Evolutionary conservation across 345 rosid genomes (phyloP).

Genomic region (Heritiera littoralis): DNA sequence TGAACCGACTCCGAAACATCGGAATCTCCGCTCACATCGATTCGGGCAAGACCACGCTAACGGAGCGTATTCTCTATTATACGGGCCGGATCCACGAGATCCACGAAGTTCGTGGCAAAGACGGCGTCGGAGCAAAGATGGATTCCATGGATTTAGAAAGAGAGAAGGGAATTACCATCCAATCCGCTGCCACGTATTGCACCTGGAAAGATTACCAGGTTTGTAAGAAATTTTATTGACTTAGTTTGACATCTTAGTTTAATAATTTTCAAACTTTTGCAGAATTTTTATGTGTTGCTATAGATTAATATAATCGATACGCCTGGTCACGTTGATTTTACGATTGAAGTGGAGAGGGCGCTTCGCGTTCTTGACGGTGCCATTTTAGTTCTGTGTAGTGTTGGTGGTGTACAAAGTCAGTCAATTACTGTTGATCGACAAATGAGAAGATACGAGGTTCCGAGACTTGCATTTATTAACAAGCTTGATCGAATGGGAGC

Average conservation of each 20-base stretch:
- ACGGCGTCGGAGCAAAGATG: conserved; percentile 99
- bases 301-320: conserved; percentile 96
- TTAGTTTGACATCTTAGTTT: neutral
- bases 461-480: conserved; percentile 89
- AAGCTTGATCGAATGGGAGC: conserved; percentile 99
- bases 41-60: conserved; percentile 96
- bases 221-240: neutral
- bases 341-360: conserved; percentile 98
- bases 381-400: conserved; percentile 89
- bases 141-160: conserved; percentile 99
- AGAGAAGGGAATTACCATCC: conserved; percentile 98
- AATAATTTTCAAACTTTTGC: neutral
- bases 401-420: conserved; percentile 99
- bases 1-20: conserved; percentile 80
- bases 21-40: conserved; percentile 99
- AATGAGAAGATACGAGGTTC: conserved; percentile 98
- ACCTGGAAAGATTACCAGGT: conserved; percentile 96
- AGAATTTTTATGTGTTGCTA: conserved; percentile 5
- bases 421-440: conserved; percentile 98
- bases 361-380: conserved; percentile 97
- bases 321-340: conserved; percentile 98
- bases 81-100: conserved; percentile 98
- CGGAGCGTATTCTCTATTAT: conserved; percentile 85
- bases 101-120: conserved; percentile 95
- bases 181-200: conserved; percentile 97